Evolutionary conservation across 2,329 filamentous ascomycete species (phyloP), one percentile per base, ranked within the genome.

Genomic region (Cercospora janseana): DNA sequence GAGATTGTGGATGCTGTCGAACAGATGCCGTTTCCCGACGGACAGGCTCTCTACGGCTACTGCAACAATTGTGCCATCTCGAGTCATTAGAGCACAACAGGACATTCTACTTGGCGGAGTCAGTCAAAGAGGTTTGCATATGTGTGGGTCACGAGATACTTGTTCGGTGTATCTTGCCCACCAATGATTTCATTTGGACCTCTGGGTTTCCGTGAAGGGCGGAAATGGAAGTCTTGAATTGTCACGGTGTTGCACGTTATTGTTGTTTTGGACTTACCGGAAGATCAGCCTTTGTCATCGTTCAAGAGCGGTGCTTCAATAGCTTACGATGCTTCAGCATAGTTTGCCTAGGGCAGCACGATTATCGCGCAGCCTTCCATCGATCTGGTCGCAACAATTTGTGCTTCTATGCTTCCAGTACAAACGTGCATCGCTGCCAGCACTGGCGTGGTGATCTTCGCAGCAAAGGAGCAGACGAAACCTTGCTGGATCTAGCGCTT

Each of bases 1-100:
- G 51, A 62, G 24, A 37, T 62, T 9, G 43, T 50, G 16, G 13
- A 43, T n/a, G 59, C 58, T 12, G 29, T 43, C 27, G 59, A 63
- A 41, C 46, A 51, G 32, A 45, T 62, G n/a, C 57, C 60, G 13
- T 16, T 49, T 16, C 40, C 40, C 12, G 13, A 20, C n/a, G 40
- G 40, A 10, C 21, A 23, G 6, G 15, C 20, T 23, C 24, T 53
- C 15, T 38, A 35, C 32, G 50, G 50, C 18, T 44, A 49, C 20
- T 53, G 50, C 27, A 31, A 26, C 2, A 34, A 40, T 23, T 53
- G 50, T 46, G 27, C 44, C 21, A 20, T 40, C 34, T 21, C 10
- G 12, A 49, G 28, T 20, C 46, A 49, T 12, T 42, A 35, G 21
- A 18, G 35, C 35, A 32, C 4, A 10, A n/a, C 16, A 6, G 9